Evolutionary conservation across 345 rosid species (phyloP), one percentile per base, ranked within the genome.

Genomic region (Salix brachista): DNA sequence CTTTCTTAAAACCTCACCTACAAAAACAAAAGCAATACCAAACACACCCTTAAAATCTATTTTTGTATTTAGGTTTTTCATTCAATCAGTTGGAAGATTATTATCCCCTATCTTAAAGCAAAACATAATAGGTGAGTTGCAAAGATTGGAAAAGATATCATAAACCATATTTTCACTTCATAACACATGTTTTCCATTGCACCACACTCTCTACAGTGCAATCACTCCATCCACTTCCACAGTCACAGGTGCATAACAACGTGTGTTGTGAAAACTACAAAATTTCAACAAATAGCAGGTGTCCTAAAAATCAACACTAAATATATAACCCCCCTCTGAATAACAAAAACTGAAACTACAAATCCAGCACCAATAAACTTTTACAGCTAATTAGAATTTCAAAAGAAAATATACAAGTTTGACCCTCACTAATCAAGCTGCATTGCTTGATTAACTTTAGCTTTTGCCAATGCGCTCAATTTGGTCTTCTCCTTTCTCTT

Each of bases 391-490:
- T 52, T 7, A 42, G 28, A 12, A n/a, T 32, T 37, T 28, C 74
- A 21, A 54, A 44, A 25, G 13, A 19, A 4, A n/a, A 30, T 32
- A 26, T 39, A 34, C 3, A 76, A 36, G 41, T 21, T 44, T 54
- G 62, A 70, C 82, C 74, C 82, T 90, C 91, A 91, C n/a, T 88
- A 81, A 77, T 92, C 95, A 4, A 96, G 88, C 88, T 96, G 98
- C 99, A 96, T 94, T 5, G 97, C 99, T 80, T 92, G 99, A 9
- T 88, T 90, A 73, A 86, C 99, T 83, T 94, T 94, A 73, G 99
- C 98, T 83, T 91, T 94, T 7, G 91, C 87, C 72, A 83, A 54
- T 66, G 94, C 91, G 65, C 90, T 88, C 71, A 96, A 37, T 75
- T 90, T 93, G 61, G 99, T 92, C 91, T 92, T 96, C 84, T 91